Percentiles rank a stretch among this genome's conserved stretches.
Evolutionary conservation across 2,329 filamentous ascomycete genomes (phyloP).

Genomic region (Colletotrichum musae): DNA sequence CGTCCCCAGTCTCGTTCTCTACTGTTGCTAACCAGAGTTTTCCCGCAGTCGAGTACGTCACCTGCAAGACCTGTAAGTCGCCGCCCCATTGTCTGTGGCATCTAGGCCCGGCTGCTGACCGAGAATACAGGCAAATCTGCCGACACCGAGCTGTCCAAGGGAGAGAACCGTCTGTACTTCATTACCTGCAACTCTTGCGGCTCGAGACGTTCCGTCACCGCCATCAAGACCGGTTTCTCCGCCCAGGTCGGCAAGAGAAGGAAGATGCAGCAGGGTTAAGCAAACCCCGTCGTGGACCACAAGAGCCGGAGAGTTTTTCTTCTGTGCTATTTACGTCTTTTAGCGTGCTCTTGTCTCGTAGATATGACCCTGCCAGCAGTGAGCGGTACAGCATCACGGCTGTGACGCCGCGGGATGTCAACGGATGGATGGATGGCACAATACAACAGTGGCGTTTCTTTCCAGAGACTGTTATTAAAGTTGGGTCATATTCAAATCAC

Average conservation of each 20-base stretch:
- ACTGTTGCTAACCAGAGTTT: constrained; percentile 48
- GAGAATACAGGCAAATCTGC: constrained; percentile 73
- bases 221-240: constrained; percentile 99
- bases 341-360: constrained; percentile 40
- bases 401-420: constrained; percentile 28
- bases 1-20: background rate
- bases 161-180: constrained; percentile 99
- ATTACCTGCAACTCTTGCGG: constrained; percentile 79
- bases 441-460: constrained; percentile 40
- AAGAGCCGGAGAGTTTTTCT: constrained; percentile 31
- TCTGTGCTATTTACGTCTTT: constrained; percentile 39
- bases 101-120: background rate
- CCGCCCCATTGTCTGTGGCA: background rate
- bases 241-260: constrained; percentile 99
- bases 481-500: constrained; percentile 20
- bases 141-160: constrained; percentile 97
- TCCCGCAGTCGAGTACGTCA: constrained; percentile 90
- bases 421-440: constrained; percentile 36
- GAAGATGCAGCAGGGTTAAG: constrained; percentile 90
- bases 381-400: constrained; percentile 29
- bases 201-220: constrained; percentile 88
- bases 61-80: constrained; percentile 92
- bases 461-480: constrained; percentile 25
- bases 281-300: constrained; percentile 10
- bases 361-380: constrained; percentile 37